Evolutionary conservation across 495 filamentous ascomycete genomes (phyloP), one percentile per base, ranked within the genome.

Genomic region (Niebla homalea): DNA sequence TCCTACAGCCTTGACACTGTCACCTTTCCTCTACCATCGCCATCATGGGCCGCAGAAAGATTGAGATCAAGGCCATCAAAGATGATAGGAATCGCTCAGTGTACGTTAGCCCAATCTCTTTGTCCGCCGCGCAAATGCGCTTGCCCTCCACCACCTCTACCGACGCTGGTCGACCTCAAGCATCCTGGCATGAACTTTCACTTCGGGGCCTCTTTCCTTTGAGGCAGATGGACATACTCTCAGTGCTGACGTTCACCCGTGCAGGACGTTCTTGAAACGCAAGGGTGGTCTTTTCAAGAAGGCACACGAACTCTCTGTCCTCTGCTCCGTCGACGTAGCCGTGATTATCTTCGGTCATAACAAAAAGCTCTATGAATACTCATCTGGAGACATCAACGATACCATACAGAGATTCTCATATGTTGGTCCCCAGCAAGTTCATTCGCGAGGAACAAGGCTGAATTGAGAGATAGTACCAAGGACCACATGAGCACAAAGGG

Each of bases 241-340:
- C 14, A 12, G 2, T 21, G 51, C 51, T 58, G 21, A 52, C 18
- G 25, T 20, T 18, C 40, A n/a, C 14, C 36, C n/a, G 2, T 48
- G 48, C 62, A 96, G 93, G 51, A 98, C 92, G 29, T 98, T 98
- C 65, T 72, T 98, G 48, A 98, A 98, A 73, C 85, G 92, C 68
- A 98, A 98, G 70, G 92, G 90, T 57, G 92, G 92, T 59, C 75
- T 98, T 21, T 97, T 98, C 77, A 98, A 98, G 78, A 98, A 98
- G 76, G 92, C 92, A 49, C 87, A 98, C 70, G 92, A 98, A 74
- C 77, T 98, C 21, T 94, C 90, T 52, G 92, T 97, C 38, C 81
- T 98, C 53, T 98, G 92, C 65, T 94, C 87, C 41, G 92, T 98
- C 59, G 93, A 98, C 67, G 90, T 98, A 56, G 92, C 93, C 22